Percentiles rank a stretch among this genome's conserved stretches.
These are phyloP conservation scores for Fusarium temperatum DNA, from an alignment of 2,329 filamentous ascomycete genomes.

Conservation along the genomic window DNA sequence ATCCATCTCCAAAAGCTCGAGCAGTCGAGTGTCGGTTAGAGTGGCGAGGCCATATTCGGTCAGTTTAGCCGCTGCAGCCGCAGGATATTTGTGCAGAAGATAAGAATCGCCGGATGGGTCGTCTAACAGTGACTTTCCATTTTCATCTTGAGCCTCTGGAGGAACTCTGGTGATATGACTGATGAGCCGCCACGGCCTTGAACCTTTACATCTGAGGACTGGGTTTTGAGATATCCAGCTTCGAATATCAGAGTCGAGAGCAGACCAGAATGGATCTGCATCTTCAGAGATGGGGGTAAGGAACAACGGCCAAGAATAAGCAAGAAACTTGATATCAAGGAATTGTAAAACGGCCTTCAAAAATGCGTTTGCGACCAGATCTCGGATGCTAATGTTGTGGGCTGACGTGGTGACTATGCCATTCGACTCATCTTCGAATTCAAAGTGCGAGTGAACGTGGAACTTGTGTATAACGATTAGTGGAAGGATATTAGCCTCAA, in stretches of 20 bases:
- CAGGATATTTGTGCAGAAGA: background rate
- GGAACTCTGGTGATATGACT: background rate
- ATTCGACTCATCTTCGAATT: background rate
- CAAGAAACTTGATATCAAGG: background rate
- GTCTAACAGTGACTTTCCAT: background rate
- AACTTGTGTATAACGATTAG: background rate
- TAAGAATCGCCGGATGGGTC: background rate
- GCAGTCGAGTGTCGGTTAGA: background rate
- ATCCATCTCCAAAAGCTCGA: background rate
- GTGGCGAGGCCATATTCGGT: background rate
- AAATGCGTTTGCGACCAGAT: background rate
- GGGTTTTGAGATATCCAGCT: background rate
- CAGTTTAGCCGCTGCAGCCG: background rate
- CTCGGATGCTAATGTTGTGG: background rate
- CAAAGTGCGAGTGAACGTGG: background rate
- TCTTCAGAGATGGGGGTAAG: background rate
- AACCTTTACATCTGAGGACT: background rate
- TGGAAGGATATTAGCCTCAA: rapidly evolving
- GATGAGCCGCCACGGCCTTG: background rate
- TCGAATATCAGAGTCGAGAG: background rate
- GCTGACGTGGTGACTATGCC: background rate
- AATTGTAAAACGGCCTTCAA: background rate
- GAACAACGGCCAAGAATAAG: background rate
- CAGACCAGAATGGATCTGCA: background rate
- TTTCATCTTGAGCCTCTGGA: background rate